phyloP scores from a whole-genome alignment of 495 filamentous ascomycete genomes.

The Neurospora sp. region DNA sequence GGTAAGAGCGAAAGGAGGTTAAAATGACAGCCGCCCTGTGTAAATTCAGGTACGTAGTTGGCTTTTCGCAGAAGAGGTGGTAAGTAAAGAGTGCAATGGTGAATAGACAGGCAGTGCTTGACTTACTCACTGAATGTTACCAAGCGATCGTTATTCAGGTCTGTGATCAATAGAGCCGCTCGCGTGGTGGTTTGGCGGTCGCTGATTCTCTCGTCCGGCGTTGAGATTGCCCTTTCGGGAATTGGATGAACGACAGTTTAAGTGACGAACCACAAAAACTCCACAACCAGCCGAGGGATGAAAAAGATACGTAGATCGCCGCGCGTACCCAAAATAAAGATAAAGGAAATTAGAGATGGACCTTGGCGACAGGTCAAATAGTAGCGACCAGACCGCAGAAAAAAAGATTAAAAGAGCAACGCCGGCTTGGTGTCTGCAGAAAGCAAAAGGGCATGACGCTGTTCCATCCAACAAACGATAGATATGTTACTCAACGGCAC shows the following conservation, averaged over 20 bases:
- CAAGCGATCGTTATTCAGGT: background rate
- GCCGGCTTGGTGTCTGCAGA: background rate
- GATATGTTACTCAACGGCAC: background rate
- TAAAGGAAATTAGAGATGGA: background rate
- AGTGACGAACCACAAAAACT: background rate
- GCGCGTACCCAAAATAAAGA: background rate
- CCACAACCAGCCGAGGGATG: background rate
- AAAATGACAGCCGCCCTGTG: background rate
- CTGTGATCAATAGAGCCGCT: background rate
- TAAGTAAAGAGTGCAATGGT: background rate
- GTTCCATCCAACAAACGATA: background rate
- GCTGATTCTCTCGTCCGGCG: background rate
- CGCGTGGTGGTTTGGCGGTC: background rate
- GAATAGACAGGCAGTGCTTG: background rate
- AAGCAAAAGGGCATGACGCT: background rate
- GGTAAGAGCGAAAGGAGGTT: background rate
- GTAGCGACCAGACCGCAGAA: background rate
- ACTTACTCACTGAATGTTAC: background rate
- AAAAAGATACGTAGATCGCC: background rate
- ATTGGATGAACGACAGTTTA: background rate
- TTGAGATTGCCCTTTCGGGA: background rate
- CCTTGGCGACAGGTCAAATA: background rate
- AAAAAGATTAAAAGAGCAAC: background rate
- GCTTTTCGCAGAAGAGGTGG: background rate
- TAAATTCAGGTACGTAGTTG: background rate